Base-by-base conservation (phyloP, 75 land plant species). In the Chamaecyparis obtusa region DNA sequence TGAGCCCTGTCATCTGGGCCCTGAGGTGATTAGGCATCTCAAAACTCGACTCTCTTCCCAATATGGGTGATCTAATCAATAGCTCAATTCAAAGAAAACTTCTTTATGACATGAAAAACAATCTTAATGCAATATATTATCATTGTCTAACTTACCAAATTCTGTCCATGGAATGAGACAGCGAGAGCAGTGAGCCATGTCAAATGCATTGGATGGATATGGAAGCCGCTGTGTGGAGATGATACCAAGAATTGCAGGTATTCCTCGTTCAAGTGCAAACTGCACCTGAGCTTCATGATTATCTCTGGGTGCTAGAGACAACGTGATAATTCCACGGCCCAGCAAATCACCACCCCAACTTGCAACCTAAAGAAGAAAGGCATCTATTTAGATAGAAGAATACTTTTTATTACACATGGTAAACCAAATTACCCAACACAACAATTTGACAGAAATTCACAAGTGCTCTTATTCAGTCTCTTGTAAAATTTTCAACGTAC, bases 241-340 rank as follows among this genome's bases (percentile, higher is more conserved):
- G 79, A 97, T 91, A 60, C 99, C 99, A 46, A 97, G 91, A 57
- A 97, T 96, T 13, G 99, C 99, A 46, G 99, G 99, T 86, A 97
- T 95, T 19, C 99, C 99, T 83, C 99, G 92, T 86, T 97, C 99
- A 36, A 97, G 90, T 71, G 99, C 99, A 89, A 97, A 97, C 76
- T 97, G 99, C n/a, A 97, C 96, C 87, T 97, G 99, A 85, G 99
- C 98, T 85, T 96, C 98, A 87, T 97, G 99, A 87, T 95, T 97
- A 86, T 97, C 99, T 90, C 99, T 89, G 43, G 99, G 99, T 82
- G 99, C 99, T 87, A 97, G 91, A 78, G 99, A 97, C 89, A 96
- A 86, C 37, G 99, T 92, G 41, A 97, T 41, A 83, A 97, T 96
- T 33, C 92, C 91, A 82, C 94, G 95, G 69, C 93, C 96, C 84